These are phyloP conservation scores for Naegleria lovaniensis DNA, from an alignment of 208 protist genomes.

Conservation along the genomic window DNA sequence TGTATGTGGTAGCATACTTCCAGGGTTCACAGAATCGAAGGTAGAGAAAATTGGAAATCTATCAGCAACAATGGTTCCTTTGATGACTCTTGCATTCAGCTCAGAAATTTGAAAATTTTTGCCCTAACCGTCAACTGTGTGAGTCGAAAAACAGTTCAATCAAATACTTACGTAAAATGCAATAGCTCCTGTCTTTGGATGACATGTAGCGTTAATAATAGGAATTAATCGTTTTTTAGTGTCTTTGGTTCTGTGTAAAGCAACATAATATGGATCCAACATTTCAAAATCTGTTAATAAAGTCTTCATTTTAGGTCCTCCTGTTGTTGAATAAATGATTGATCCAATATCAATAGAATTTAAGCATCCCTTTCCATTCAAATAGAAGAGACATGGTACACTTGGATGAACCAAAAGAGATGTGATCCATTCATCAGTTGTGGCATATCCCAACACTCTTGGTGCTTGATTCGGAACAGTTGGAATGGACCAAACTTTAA, in stretches of 20 bases:
- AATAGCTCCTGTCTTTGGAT: background rate
- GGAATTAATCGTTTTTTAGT: background rate
- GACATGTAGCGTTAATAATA: background rate
- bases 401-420: background rate
- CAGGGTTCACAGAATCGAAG: background rate
- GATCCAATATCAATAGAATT: background rate
- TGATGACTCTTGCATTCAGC: background rate
- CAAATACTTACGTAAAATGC: background rate
- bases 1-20: background rate
- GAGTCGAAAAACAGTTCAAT: background rate
- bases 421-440: background rate
- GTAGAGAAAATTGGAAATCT: background rate
- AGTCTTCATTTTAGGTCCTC: background rate
- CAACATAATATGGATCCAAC: constrained; percentile 5
- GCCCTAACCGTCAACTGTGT: background rate
- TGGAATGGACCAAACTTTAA: constrained; percentile 2
- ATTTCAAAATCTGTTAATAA: background rate
- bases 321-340: constrained; percentile 1
- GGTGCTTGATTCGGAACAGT: background rate
- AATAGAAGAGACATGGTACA: constrained; percentile 1
- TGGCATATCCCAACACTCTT: background rate
- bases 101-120: constrained; percentile 23
- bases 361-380: constrained; percentile 11
- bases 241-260: background rate
- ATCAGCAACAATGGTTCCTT: constrained; percentile 7